Conservation (phyloP, 1,139 yeast genomes). For the Meyerozyma sp. region DNA sequence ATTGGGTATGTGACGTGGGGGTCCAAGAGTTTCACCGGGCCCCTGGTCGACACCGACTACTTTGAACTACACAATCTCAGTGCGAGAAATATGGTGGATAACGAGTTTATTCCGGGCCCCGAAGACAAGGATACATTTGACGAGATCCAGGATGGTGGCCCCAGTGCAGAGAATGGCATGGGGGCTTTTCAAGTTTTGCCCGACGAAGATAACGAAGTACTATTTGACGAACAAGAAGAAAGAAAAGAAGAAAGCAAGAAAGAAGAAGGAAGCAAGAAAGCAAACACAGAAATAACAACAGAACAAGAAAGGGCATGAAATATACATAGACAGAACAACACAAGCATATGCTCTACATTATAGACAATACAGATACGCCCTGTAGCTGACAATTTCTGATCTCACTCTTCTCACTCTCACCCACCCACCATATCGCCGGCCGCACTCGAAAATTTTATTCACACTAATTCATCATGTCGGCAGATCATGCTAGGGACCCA, state of each 20-base stretch:
- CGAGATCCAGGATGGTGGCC: neutral
- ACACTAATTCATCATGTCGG: conserved; percentile 49
- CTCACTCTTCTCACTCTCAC: too few species aligned
- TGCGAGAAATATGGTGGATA: conserved; percentile 4
- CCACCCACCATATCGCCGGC: neutral
- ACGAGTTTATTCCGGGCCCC: neutral
- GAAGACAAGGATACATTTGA: neutral
- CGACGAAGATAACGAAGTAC: neutral
- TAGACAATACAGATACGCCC: too few species aligned
- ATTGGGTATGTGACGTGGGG: conserved; percentile 60
- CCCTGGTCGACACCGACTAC: conserved; percentile 51
- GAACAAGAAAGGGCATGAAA: too few species aligned
- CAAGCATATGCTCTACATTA: too few species aligned
- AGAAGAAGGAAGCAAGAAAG: too few species aligned
- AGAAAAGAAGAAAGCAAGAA: too few species aligned
- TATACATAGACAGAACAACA: too few species aligned
- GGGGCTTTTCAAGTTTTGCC: neutral
- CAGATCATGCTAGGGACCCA: conserved; percentile 98
- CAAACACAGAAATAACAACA: too few species aligned
- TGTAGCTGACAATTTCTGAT: too few species aligned
- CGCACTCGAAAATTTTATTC: neutral
- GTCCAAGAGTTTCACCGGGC: conserved; percentile 54
- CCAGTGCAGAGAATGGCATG: neutral
- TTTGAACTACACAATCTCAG: conserved; percentile 32
- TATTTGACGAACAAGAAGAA: neutral